These are phyloP conservation scores for Exophiala mesophila DNA, from an alignment of 2,329 filamentous ascomycete species.

Conservation along the genomic window DNA sequence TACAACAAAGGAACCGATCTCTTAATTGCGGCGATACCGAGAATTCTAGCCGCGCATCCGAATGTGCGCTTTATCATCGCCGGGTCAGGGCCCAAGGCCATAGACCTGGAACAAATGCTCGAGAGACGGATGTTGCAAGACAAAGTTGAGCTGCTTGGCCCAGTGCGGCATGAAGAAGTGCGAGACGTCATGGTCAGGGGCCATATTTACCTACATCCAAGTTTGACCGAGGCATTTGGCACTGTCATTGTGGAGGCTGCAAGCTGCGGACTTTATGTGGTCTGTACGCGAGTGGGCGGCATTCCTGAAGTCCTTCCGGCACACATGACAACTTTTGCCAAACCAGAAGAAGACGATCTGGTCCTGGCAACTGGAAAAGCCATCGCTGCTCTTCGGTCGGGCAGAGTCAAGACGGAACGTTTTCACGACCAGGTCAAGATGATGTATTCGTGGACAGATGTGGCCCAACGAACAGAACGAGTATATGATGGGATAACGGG, in stretches of 20 bases:
- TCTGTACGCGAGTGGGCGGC: conserved; percentile 91
- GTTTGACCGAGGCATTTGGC: conserved; percentile 91
- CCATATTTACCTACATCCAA: conserved; percentile 94
- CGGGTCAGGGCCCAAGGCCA: conserved; percentile 91
- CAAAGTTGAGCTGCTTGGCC: conserved; percentile 84
- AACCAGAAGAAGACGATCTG: conserved; percentile 92
- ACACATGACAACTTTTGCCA: conserved; percentile 97
- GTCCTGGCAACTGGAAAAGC: conserved; percentile 84
- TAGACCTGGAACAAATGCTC: conserved; percentile 96
- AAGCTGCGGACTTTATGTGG: conserved; percentile 91
- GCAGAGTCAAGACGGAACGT: conserved; percentile 81
- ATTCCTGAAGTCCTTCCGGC: conserved; percentile 93
- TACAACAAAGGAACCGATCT: conserved; percentile 99
- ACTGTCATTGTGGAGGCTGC: conserved; percentile 97
- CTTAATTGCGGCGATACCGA: conserved; percentile 90
- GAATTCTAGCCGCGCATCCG: conserved; percentile 80
- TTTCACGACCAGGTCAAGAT: conserved; percentile 96
- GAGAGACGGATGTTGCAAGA: conserved; percentile 92
- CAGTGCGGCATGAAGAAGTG: conserved; percentile 92
- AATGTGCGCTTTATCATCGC: conserved; percentile 97
- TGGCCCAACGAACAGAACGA: conserved; percentile 85
- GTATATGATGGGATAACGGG: conserved; percentile 93
- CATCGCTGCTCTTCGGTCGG: conserved; percentile 77
- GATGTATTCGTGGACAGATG: conserved; percentile 99
- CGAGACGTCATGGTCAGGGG: conserved; percentile 95